These are phyloP conservation scores for Prinsepia uniflora DNA, from an alignment of 306 rosid genomes.

Conservation along the genomic window DNA sequence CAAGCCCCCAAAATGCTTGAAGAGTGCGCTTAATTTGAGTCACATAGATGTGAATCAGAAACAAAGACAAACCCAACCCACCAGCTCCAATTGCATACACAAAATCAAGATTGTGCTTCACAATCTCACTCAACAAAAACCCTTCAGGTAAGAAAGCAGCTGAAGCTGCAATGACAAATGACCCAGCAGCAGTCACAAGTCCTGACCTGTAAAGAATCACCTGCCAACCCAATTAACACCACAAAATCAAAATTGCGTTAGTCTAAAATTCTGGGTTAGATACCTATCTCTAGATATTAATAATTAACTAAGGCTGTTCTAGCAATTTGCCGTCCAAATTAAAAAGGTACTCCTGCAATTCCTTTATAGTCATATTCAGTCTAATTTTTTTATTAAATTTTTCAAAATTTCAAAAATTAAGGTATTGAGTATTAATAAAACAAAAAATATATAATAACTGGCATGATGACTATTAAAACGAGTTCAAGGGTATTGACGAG, in stretches of 20 bases:
- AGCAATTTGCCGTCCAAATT: too few species aligned
- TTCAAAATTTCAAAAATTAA: too few species aligned
- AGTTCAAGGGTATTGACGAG: too few species aligned
- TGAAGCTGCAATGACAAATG: conserved; percentile 67
- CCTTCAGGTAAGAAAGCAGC: conserved; percentile 54
- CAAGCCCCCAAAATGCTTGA: conserved; percentile 85
- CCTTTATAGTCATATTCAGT: too few species aligned
- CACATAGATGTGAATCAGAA: conserved; percentile 80
- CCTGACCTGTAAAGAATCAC: conserved; percentile 79
- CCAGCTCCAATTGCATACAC: conserved; percentile 56
- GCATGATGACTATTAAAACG: too few species aligned
- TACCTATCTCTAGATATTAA: too few species aligned
- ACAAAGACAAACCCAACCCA: conserved; percentile 71
- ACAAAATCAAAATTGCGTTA: background rate
- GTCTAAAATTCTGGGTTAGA: background rate
- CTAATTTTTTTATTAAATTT: too few species aligned
- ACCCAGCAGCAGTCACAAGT: conserved; percentile 71
- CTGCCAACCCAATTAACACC: conserved; percentile 25
- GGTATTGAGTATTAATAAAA: too few species aligned
- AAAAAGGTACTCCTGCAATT: too few species aligned
- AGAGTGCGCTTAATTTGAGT: conserved; percentile 75
- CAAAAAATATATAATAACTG: too few species aligned
- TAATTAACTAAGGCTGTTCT: too few species aligned
- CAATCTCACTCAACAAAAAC: conserved; percentile 21
- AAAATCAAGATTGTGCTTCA: conserved; percentile 54